Conservation (phyloP, 169 alveolate genomes). For the Plasmodium cynomolgi region DNA sequence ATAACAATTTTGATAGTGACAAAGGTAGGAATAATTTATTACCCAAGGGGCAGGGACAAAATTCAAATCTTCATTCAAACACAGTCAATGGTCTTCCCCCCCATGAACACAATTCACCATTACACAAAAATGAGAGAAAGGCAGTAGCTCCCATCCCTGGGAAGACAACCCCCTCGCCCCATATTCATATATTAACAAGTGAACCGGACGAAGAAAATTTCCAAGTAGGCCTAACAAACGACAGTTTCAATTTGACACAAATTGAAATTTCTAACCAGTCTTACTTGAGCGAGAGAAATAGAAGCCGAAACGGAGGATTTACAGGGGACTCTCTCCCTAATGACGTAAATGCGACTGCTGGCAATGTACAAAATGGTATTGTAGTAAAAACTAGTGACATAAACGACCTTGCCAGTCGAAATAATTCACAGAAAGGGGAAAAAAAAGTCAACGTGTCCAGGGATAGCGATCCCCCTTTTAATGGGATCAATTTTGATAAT, state of each 20-base stretch:
- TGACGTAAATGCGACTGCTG: neutral
- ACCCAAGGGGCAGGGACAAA: neutral
- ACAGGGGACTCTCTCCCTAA: neutral
- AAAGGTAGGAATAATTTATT: neutral
- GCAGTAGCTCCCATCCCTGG: neutral
- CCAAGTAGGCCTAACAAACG: neutral
- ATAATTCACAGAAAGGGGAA: neutral
- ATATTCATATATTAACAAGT: neutral
- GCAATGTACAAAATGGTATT: neutral
- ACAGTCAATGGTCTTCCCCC: neutral
- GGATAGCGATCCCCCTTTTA: neutral
- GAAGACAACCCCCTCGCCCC: neutral
- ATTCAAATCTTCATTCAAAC: neutral
- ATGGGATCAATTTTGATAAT: neutral
- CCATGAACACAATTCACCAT: neutral
- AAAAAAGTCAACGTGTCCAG: neutral
- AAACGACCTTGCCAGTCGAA: neutral
- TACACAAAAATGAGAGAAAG: neutral
- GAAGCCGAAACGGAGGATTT: neutral
- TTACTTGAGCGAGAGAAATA: neutral
- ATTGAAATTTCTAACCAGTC: neutral
- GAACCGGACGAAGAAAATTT: neutral
- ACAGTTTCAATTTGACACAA: neutral
- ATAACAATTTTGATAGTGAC: constrained; percentile 22
- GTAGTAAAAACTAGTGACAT: neutral